phyloP scores from a whole-genome alignment of 305 asterid genomes.

The Coffea humblotiana region DNA sequence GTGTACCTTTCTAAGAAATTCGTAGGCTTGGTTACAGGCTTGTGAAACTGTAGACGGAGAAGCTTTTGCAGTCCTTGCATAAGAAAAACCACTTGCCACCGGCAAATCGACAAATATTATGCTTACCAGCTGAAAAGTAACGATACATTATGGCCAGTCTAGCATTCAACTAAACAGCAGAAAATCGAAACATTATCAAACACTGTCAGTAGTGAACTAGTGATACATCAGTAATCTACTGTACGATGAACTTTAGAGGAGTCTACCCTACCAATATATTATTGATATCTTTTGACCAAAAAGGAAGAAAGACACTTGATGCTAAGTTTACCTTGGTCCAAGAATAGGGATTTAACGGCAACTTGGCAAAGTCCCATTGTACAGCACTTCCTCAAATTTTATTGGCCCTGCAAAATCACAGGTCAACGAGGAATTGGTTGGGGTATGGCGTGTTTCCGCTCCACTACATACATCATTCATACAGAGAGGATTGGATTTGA shows the following conservation, averaged over 20 bases:
- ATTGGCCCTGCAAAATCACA: constrained; percentile 27
- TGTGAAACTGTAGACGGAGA: constrained; percentile 16
- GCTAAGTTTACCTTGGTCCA: constrained; percentile 27
- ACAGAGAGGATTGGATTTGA: neutral
- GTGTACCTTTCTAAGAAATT: constrained; percentile 27
- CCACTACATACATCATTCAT: neutral
- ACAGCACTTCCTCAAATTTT: constrained; percentile 3
- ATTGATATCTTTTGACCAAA: neutral
- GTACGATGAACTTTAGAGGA: neutral
- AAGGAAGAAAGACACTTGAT: neutral
- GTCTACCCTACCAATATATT: neutral
- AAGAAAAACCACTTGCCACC: constrained; percentile 29
- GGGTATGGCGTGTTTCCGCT: neutral
- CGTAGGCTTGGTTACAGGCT: constrained; percentile 19
- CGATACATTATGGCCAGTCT: neutral
- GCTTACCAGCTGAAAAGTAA: constrained; percentile 18
- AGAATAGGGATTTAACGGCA: constrained; percentile 20
- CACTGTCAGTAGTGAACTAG: neutral
- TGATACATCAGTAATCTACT: neutral
- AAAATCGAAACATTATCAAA: neutral
- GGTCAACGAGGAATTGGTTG: neutral
- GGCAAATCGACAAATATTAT: constrained; percentile 28
- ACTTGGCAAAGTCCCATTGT: constrained; percentile 26
- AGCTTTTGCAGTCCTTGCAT: constrained; percentile 20
- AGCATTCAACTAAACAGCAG: too few species aligned